Base-by-base conservation (phyloP, 805 yeast species). In the Priceomyces medius region DNA sequence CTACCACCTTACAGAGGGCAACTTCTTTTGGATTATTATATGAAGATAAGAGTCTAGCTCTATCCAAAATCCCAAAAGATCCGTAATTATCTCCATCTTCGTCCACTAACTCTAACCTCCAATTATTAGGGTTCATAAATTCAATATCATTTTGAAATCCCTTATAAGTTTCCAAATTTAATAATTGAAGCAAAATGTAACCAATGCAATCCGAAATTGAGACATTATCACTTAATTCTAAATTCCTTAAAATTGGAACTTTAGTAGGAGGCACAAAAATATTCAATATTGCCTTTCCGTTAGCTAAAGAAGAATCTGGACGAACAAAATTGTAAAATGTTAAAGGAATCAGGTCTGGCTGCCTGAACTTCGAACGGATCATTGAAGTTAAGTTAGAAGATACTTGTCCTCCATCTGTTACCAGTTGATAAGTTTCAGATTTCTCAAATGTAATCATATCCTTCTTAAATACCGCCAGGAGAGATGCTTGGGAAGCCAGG, bases 21-120 rank as follows among this genome's bases (percentile, higher is more conserved):
- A 93, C 77, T 49, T 88, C 97, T 49, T 82, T 87, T 4, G 74
- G 72, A 41, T 81, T 83, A 18, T 88, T 86, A 58, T 88, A 87
- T 0, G 91, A 79, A 2, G 80, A 68, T 20, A 93, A 68, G 3
- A 68, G 53, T 40, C 90, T 70, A 0, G 77, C 73, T 48, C 97
- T 68, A 34, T 85, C 91, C 41, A 93, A 66, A 1, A 90, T 79
- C 1, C 98, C 98, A 67, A 93, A 90, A 39, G 88, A 87, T 50
- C 95, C 99, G 40, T 88, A 89, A 28, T 86, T 83, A 38, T 95
- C 97, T 6, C 91, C 91, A 57, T 90, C 97, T 38, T 91, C 98
- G 58, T 93, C 99, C 1, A 85, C 89, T 17, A 91, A 71, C 43
- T 85, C 85, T 24, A 91, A 55, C 40, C 83, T 73, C 93, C 95